These are phyloP conservation scores for Capsicum baccatum DNA, from an alignment of 257 asterid species.

Conservation along the genomic window DNA sequence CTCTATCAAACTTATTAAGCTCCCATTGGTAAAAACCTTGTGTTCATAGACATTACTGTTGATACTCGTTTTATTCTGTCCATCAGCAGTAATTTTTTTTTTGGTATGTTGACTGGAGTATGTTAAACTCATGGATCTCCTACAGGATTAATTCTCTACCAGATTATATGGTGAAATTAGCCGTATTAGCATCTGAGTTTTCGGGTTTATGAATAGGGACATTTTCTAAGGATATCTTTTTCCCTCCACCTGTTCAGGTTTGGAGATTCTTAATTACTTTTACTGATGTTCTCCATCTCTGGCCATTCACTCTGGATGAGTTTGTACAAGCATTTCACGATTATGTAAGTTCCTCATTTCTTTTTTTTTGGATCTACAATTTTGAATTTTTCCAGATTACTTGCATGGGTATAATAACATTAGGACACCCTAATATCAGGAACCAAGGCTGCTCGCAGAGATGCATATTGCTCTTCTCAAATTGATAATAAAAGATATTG, in stretches of 20 bases:
- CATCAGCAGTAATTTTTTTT: not conserved
- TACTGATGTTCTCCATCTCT: slow-evolving; percentile 84
- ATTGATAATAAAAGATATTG: slow-evolving; percentile 76
- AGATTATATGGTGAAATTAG: slow-evolving; percentile 22
- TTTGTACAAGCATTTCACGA: slow-evolving; percentile 79
- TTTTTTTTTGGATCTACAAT: slow-evolving; percentile 14
- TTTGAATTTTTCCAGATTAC: slow-evolving; percentile 15
- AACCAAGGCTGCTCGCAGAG: slow-evolving; percentile 84
- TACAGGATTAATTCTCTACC: slow-evolving; percentile 20
- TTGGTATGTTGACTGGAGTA: not conserved
- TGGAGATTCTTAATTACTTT: slow-evolving; percentile 90
- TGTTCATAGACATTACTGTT: not conserved
- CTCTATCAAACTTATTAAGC: not conserved
- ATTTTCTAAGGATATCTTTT: slow-evolving; percentile 25
- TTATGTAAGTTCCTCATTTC: slow-evolving; percentile 50
- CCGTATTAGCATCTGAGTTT: slow-evolving; percentile 18
- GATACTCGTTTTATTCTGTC: not conserved
- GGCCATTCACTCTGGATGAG: slow-evolving; percentile 96
- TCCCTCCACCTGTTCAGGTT: slow-evolving; percentile 48
- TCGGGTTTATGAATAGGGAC: slow-evolving; percentile 23
- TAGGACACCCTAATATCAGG: slow-evolving; percentile 48
- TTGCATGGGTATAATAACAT: slow-evolving; percentile 14
- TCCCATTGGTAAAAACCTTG: slow-evolving; percentile 1
- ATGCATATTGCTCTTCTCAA: slow-evolving; percentile 80
- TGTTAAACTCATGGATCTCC: not conserved